Evolutionary conservation across 2,329 filamentous ascomycete species (phyloP), one percentile per base, ranked within the genome.

Genomic region (Chalaropsis ovoidea): DNA sequence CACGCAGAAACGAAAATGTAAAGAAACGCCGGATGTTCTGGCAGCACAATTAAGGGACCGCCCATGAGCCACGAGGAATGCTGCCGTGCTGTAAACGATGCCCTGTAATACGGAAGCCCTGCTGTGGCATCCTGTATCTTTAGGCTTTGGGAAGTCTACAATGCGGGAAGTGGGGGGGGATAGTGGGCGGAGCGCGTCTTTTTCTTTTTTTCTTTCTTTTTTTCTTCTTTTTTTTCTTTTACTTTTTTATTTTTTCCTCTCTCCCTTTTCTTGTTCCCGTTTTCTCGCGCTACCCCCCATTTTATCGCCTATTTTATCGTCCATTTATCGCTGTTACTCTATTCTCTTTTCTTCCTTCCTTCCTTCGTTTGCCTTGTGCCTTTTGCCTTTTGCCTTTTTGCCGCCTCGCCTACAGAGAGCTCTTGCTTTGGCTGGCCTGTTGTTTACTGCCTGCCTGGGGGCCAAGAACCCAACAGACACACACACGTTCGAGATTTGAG

Each of bases 401-500:
- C 54, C 54, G 54, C 54, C 45, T 63, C 58, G 19, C 15, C 39
- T 45, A 61, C 17, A 27, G 58, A 61, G 35, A 22, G 42, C 58
- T 61, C 42, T 65, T 24, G 22, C 41, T 15, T 31, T 52, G 27
- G 56, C 35, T 47, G 27, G 56, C 35, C 39, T 47, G 17, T 56
- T 65, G 42, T 43, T 65, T 56, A 56, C 27, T 56, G 31, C 31
- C 27, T n/a, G 13, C n/a, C n/a, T n/a, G n/a, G n/a, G 54, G 17
- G 27, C 15, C 54, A 19, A 19, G 27, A 35, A 52, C 47, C 13
- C 47, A n/a, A 49, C n/a, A 24, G 4, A 15, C 47, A 49, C 19
- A 22, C n/a, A 22, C 17, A 49, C 47, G 22, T 22, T 22, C 19
- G 13, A n/a, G n/a, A n/a, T 49, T 22, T 22, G n/a, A 27, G 47